These are phyloP conservation scores for Rhodotorula mucilaginosa DNA, from an alignment of 1,284 basidiomycete genomes.

Conservation along the genomic window DNA sequence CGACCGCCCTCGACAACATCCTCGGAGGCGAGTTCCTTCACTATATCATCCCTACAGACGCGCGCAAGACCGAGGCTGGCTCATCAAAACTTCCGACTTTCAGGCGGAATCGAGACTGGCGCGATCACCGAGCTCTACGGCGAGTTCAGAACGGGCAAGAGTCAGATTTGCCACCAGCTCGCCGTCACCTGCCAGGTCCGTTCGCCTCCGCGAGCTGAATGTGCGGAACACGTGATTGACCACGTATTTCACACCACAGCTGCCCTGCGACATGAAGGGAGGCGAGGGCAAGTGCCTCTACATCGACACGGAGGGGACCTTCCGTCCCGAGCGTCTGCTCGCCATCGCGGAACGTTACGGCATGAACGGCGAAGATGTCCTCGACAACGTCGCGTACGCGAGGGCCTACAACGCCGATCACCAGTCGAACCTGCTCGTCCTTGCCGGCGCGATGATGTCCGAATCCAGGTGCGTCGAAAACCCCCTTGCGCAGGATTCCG, in stretches of 20 bases:
- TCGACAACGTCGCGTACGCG: slow-evolving; percentile 98
- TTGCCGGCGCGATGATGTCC: slow-evolving; percentile 94
- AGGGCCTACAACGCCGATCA: slow-evolving; percentile 99
- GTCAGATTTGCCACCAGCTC: slow-evolving; percentile 95
- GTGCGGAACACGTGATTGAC: too few species aligned
- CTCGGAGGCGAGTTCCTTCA: slow-evolving; percentile 68
- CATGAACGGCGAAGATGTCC: slow-evolving; percentile 91
- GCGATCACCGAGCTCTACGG: slow-evolving; percentile 98
- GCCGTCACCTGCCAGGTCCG: slow-evolving; percentile 88
- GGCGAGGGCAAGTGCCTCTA: slow-evolving; percentile 99
- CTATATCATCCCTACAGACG: too few species aligned
- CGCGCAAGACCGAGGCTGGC: too few species aligned
- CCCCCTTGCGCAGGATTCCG: not conserved
- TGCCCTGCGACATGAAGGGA: slow-evolving; percentile 95
- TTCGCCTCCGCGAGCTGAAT: not conserved
- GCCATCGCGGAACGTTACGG: slow-evolving; percentile 95
- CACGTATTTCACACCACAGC: slow-evolving; percentile 47
- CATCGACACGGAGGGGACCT: slow-evolving; percentile 98
- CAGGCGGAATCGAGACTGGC: slow-evolving; percentile 95
- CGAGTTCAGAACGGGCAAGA: slow-evolving; percentile 98
- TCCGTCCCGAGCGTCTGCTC: slow-evolving; percentile 90
- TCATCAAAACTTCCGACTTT: not conserved
- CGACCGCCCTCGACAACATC: slow-evolving; percentile 91
- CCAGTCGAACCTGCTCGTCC: slow-evolving; percentile 83
- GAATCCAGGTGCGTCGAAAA: slow-evolving; percentile 71